These are phyloP conservation scores for Dendrobium officinale DNA, from an alignment of 106 monocot genomes.

Conservation along the genomic window DNA sequence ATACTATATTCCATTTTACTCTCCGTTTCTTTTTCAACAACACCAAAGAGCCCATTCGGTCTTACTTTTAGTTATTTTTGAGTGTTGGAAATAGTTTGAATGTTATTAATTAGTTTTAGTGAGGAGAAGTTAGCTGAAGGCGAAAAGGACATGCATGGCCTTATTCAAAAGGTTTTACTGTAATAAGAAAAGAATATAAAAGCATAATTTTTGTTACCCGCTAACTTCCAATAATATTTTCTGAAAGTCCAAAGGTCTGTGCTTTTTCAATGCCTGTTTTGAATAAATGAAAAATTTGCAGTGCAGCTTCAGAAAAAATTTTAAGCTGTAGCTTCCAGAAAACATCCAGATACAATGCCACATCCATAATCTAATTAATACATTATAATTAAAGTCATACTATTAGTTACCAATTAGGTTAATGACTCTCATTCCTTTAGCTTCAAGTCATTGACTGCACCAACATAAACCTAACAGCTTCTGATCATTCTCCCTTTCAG, in stretches of 20 bases:
- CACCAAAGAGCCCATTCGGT: too few relatives aligned
- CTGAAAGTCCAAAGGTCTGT: not conserved
- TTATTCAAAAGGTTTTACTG: not conserved
- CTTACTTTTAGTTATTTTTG: too few relatives aligned
- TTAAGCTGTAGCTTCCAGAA: not conserved
- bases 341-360: not conserved
- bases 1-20: too few relatives aligned
- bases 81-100: not conserved
- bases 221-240: not conserved
- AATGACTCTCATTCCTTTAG: conserved; percentile 3
- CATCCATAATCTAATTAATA: not conserved
- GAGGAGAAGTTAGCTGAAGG: not conserved
- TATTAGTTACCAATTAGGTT: conserved; percentile 4
- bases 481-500: too few relatives aligned
- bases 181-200: not conserved
- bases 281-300: not conserved
- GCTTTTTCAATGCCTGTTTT: not conserved
- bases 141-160: not conserved
- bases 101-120: not conserved
- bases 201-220: not conserved
- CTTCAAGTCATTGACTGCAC: not conserved
- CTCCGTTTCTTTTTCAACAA: too few relatives aligned
- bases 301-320: not conserved
- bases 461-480: not conserved
- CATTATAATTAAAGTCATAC: not conserved